These are phyloP conservation scores for Furcasterigmium sp. DNA, from an alignment of 2,329 filamentous ascomycete species.

Conservation along the genomic window DNA sequence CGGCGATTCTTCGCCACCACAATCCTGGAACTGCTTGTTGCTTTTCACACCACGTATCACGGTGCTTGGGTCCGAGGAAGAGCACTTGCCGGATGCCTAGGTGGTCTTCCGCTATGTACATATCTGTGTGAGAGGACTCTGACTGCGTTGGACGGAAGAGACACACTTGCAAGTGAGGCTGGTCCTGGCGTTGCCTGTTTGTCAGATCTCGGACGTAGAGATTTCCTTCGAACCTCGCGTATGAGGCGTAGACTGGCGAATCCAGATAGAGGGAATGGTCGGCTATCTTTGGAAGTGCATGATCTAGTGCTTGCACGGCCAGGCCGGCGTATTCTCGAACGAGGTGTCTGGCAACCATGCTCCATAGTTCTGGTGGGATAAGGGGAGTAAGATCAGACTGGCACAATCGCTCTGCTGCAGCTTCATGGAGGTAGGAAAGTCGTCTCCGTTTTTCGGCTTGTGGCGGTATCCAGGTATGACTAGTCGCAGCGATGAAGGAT, in stretches of 20 bases:
- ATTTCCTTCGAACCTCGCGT: neutral
- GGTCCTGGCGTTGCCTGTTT: neutral
- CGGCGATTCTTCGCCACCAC: neutral
- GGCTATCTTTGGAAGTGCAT: neutral
- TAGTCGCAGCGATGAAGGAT: no score
- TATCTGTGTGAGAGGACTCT: neutral
- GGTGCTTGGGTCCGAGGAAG: neutral
- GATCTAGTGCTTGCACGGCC: neutral
- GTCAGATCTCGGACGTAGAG: neutral
- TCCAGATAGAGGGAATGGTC: neutral
- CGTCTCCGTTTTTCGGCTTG: neutral
- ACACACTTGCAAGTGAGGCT: neutral
- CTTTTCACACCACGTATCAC: neutral
- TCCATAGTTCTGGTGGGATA: neutral
- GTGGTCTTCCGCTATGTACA: constrained; percentile 1
- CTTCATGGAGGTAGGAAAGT: neutral
- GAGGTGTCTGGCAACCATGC: neutral
- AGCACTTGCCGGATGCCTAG: neutral
- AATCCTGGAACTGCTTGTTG: neutral
- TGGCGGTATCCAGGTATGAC: neutral
- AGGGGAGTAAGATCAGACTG: neutral
- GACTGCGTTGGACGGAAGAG: neutral
- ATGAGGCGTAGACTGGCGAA: neutral
- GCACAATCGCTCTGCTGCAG: neutral
- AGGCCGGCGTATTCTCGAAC: neutral